A percentile compares a stretch with the other conserved stretches of the same genome.
Evolutionary conservation across 2,329 filamentous ascomycete species (phyloP).

Genomic region (Pyrenophora graminea): DNA sequence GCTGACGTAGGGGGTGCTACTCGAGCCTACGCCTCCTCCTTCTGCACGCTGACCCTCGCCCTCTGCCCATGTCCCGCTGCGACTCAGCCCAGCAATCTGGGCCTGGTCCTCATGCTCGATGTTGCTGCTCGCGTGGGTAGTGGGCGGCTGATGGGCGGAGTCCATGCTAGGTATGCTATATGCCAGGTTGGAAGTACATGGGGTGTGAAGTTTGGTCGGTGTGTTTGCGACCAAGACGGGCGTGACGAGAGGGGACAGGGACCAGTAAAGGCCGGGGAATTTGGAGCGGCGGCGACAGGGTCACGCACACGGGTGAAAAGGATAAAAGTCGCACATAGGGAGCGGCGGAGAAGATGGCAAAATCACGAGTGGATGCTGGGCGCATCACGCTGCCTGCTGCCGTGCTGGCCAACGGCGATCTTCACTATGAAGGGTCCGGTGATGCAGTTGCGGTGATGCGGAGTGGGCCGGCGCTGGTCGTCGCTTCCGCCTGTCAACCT

Average conservation of each 20-base stretch:
- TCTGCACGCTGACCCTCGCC: constrained; percentile 14
- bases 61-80: constrained; percentile 21
- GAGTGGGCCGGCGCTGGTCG: constrained; percentile 6
- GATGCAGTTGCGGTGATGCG: constrained; percentile 16
- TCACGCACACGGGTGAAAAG: background rate
- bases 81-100: constrained; percentile 7
- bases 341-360: constrained; percentile 3
- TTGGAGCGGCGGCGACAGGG: background rate
- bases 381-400: constrained; percentile 15
- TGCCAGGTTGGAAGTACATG: constrained; percentile 11
- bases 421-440: constrained; percentile 18
- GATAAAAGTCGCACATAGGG: background rate
- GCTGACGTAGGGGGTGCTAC: constrained; percentile 26
- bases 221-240: background rate
- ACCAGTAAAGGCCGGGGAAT: background rate
- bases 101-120: constrained; percentile 15
- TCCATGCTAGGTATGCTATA: constrained; percentile 22
- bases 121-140: constrained; percentile 17
- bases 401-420: constrained; percentile 16
- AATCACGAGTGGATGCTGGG: constrained; percentile 5
- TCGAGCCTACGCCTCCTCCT: constrained; percentile 10
- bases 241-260: constrained; percentile 13
- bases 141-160: constrained; percentile 17
- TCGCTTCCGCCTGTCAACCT: constrained; percentile 18
- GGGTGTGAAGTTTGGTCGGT: constrained; percentile 4